A percentile compares a stretch with the other conserved stretches of the same genome.
Evolutionary conservation across 768 basidiomycete genomes (phyloP).

Genomic region (Terana coerulea): DNA sequence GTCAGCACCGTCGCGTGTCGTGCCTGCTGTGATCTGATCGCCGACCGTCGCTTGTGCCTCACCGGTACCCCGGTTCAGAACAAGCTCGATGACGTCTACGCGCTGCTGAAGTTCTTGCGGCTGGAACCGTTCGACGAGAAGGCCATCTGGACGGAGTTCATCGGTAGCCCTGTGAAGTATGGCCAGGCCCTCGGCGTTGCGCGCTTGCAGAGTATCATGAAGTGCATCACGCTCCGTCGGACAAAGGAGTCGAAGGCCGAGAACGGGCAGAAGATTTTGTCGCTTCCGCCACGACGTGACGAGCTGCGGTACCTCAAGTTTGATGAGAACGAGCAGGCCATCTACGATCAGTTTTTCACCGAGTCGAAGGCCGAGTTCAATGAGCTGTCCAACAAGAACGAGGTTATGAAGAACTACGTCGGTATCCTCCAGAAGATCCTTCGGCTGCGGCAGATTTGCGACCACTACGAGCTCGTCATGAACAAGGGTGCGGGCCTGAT

Average conservation of each 20-base stretch:
- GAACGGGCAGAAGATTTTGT: conserved; percentile 81
- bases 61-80: conserved; percentile 99
- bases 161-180: conserved; percentile 90
- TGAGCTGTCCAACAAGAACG: conserved; percentile 80
- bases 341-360: conserved; percentile 86
- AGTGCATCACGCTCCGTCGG: conserved; percentile 91
- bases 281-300: conserved; percentile 88
- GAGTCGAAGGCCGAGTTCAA: conserved; percentile 92
- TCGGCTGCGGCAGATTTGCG: conserved; percentile 95
- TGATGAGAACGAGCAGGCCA: conserved; percentile 71
- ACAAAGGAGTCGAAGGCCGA: conserved; percentile 86
- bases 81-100: conserved; percentile 97
- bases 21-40: conserved; percentile 91
- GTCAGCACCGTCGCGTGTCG: conserved; percentile 90
- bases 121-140: conserved; percentile 92
- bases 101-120: conserved; percentile 93
- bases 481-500: conserved; percentile 53
- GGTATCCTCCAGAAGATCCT: conserved; percentile 96
- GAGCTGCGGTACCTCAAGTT: conserved; percentile 84
- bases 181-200: conserved; percentile 87
- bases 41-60: conserved; percentile 88
- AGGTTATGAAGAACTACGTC: conserved; percentile 98
- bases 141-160: conserved; percentile 87
- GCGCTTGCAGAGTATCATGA: conserved; percentile 96
- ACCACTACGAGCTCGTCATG: conserved; percentile 83